Conservation (phyloP, 2,329 filamentous ascomycete genomes). For the Aaosphaeria arxii region DNA sequence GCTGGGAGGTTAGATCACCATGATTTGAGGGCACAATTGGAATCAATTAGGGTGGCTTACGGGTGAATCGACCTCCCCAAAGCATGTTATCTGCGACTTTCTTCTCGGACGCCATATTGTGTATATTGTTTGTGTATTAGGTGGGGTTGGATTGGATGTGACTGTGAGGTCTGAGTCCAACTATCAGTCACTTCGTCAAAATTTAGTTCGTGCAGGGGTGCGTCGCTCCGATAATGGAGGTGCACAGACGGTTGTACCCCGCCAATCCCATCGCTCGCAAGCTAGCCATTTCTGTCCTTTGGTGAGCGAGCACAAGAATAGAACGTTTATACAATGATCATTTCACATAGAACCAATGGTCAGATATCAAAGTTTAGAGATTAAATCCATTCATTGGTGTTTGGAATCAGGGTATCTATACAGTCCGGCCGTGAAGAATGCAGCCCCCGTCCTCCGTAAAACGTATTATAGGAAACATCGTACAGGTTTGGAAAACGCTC, state of each 20-base stretch:
- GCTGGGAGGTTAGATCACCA: neutral
- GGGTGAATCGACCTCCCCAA: constrained; percentile 36
- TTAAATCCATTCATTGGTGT: neutral
- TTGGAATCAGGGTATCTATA: constrained; percentile 4
- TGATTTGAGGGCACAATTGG: constrained; percentile 1
- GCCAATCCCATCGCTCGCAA: no score
- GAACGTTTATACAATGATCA: no score
- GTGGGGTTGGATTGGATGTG: neutral
- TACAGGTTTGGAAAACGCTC: neutral
- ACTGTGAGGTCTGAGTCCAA: neutral
- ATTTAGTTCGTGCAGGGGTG: no score
- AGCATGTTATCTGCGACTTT: constrained; percentile 39
- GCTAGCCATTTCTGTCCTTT: no score
- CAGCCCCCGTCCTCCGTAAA: neutral
- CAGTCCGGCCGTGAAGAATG: constrained; percentile 4
- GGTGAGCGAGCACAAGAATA: no score
- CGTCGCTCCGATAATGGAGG: no score
- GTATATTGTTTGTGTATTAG: neutral
- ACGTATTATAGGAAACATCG: neutral
- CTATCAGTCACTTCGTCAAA: no score
- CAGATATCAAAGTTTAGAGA: constrained; percentile 1
- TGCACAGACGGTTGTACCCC: no score
- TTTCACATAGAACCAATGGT: neutral
- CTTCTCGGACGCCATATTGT: constrained; percentile 31
- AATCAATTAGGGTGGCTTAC: constrained; percentile 15